Percentiles rank a stretch among this genome's conserved stretches.
phyloP scores from a whole-genome alignment of 352 stramenopile genomes.

The Phytophthora idaei region DNA sequence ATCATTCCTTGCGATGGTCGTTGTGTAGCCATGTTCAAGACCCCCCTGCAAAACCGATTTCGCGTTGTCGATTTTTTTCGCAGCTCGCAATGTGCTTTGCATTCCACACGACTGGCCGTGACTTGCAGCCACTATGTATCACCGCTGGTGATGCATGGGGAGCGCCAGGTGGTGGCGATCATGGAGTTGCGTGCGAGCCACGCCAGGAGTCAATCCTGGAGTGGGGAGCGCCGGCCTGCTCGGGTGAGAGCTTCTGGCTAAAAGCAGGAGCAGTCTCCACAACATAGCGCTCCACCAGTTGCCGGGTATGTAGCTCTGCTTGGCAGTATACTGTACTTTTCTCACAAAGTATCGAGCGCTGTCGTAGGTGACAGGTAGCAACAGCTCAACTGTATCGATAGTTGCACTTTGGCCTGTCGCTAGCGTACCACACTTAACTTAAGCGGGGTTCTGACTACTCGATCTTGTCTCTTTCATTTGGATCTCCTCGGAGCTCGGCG shows the following conservation, averaged over 20 bases:
- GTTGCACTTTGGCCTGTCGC: slow-evolving; percentile 2
- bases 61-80: slow-evolving; percentile 11
- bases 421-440: slow-evolving; percentile 6
- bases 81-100: slow-evolving; percentile 5
- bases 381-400: background rate
- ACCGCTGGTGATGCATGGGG: slow-evolving; percentile 13
- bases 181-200: slow-evolving; percentile 16
- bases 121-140: slow-evolving; percentile 24
- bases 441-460: slow-evolving; percentile 12
- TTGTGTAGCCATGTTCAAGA: slow-evolving; percentile 27
- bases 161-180: slow-evolving; percentile 10
- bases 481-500: background rate
- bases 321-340: background rate
- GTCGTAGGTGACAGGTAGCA: slow-evolving; percentile 9
- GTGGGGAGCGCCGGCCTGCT: background rate
- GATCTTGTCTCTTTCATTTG: background rate
- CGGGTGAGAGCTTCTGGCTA: background rate
- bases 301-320: background rate
- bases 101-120: slow-evolving; percentile 19
- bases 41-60: slow-evolving; percentile 25
- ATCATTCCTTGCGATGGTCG: too few species aligned
- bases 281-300: background rate
- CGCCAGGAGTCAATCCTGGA: slow-evolving; percentile 10
- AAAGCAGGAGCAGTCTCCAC: slow-evolving; percentile 6
- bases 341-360: slow-evolving; percentile 5